These are phyloP conservation scores for Saccharomycopsis microspora DNA, from an alignment of 805 yeast species.

Conservation along the genomic window DNA sequence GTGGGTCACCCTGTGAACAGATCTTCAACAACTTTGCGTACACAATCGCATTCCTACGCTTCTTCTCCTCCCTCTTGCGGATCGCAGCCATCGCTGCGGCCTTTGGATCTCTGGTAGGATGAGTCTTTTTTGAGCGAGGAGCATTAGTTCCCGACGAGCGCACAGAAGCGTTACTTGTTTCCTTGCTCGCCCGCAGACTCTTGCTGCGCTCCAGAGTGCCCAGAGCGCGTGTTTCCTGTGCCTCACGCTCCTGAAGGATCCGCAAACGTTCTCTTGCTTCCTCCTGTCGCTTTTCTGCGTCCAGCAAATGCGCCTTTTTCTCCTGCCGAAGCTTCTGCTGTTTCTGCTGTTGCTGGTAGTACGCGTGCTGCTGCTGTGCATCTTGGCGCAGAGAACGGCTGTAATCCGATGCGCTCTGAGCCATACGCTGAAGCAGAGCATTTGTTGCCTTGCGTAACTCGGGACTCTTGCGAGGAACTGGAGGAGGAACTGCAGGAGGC, in stretches of 20 bases:
- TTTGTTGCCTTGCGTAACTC: conserved; percentile 13
- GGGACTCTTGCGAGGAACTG: conserved; percentile 15
- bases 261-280: conserved; percentile 13
- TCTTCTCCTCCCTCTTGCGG: conserved; percentile 70
- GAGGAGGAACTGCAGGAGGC: conserved; percentile 13
- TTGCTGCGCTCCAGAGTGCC: not conserved
- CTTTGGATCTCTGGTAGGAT: conserved; percentile 20
- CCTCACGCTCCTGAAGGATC: conserved; percentile 13
- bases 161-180: not conserved
- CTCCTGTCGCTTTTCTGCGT: conserved; percentile 9
- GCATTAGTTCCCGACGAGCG: conserved; percentile 1
- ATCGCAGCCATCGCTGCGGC: conserved; percentile 48
- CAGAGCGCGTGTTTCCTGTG: not conserved
- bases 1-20: conserved; percentile 82
- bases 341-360: conserved; percentile 16
- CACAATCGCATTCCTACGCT: conserved; percentile 58
- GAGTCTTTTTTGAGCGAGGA: conserved; percentile 16
- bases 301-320: conserved; percentile 1
- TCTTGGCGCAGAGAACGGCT: conserved; percentile 1
- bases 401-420: conserved; percentile 5
- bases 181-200: not conserved
- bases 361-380: conserved; percentile 11
- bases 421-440: conserved; percentile 14
- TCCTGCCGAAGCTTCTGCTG: conserved; percentile 15
- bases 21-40: conserved; percentile 61